A percentile compares a stretch with the other conserved stretches of the same genome.
Conservation (phyloP, 169 alveolate genomes). For the Eimeria necatrix region DNA sequence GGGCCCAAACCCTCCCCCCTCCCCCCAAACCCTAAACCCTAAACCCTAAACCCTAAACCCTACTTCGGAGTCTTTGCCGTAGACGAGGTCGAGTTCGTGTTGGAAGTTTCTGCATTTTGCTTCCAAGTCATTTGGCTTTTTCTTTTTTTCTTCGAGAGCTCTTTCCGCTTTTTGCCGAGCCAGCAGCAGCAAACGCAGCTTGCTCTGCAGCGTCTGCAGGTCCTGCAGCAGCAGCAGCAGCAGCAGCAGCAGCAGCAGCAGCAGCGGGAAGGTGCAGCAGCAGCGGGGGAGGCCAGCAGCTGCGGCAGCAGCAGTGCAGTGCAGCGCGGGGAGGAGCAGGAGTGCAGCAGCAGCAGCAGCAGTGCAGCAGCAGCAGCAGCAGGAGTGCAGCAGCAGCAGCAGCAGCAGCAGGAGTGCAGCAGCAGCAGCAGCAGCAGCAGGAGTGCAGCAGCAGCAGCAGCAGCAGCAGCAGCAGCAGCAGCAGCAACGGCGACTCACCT, state of each 20-base stretch:
- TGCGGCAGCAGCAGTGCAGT: neutral
- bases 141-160: conserved; percentile 61
- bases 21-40: too few relatives aligned
- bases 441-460: neutral
- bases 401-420: too few relatives aligned
- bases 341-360: neutral
- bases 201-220: conserved; percentile 40
- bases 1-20: too few relatives aligned
- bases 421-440: neutral
- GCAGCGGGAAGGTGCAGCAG: neutral
- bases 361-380: too few relatives aligned
- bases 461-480: neutral
- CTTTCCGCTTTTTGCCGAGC: conserved; percentile 20
- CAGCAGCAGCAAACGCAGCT: neutral
- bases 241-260: neutral
- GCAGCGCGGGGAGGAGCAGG: neutral
- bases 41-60: too few relatives aligned
- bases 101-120: conserved; percentile 28
- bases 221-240: conserved; percentile 24
- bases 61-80: conserved; percentile 53
- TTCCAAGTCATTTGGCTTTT: conserved; percentile 59
- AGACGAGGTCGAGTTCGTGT: conserved; percentile 52
- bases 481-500: neutral
- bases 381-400: too few relatives aligned
- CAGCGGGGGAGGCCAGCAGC: neutral